These are phyloP conservation scores for Colletotrichum costaricense DNA, from an alignment of 2,329 filamentous ascomycete species.

Conservation along the genomic window DNA sequence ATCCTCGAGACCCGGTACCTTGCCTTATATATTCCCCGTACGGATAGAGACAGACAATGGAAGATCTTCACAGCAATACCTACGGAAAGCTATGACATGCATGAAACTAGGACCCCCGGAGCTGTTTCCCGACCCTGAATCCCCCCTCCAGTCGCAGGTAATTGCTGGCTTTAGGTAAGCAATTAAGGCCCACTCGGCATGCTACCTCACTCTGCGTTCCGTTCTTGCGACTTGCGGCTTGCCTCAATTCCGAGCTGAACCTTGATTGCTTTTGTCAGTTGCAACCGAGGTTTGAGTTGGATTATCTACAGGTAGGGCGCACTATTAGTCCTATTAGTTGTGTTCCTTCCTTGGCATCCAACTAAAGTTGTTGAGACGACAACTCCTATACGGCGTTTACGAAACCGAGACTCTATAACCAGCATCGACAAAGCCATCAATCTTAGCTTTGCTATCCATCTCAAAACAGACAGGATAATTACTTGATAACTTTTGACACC, in stretches of 20 bases:
- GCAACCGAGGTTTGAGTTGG: constrained; percentile 6
- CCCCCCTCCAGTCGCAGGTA: neutral
- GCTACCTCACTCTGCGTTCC: constrained; percentile 7
- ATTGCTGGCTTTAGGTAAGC: constrained; percentile 9
- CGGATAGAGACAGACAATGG: too few species aligned
- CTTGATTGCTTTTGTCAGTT: neutral
- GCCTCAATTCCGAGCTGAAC: neutral
- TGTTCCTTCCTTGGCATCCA: neutral
- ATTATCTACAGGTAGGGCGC: neutral
- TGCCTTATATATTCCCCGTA: too few species aligned
- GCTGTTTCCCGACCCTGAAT: neutral
- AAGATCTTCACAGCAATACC: neutral
- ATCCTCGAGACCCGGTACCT: too few species aligned
- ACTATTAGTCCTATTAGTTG: neutral
- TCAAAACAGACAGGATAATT: neutral
- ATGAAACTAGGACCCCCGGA: neutral
- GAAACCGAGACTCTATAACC: neutral
- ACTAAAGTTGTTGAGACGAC: neutral
- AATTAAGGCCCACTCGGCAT: constrained; percentile 11
- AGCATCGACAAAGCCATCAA: neutral
- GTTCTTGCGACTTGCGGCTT: neutral
- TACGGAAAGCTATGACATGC: neutral
- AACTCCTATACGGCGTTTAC: neutral
- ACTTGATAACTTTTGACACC: neutral
- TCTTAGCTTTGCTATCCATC: neutral